phyloP scores from a whole-genome alignment of 805 yeast species.

The Kluyveromyces wickerhamii region DNA sequence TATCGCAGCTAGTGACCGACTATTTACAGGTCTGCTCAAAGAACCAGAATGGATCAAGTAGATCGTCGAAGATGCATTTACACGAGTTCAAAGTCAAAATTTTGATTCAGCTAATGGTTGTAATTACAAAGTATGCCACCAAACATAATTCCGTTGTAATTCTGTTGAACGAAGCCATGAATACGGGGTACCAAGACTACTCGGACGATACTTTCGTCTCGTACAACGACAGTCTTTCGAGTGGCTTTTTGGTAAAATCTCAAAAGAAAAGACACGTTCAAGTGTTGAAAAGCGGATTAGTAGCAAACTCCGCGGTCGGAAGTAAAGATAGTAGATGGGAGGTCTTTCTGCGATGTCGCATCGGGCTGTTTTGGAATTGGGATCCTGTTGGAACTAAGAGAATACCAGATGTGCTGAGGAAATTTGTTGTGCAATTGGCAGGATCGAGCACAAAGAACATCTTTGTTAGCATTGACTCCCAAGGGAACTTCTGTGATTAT shows the following conservation, averaged over 20 bases:
- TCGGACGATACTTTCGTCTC: slow-evolving; percentile 11
- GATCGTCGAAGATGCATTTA: slow-evolving; percentile 6
- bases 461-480: background rate
- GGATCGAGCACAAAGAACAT: background rate
- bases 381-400: background rate
- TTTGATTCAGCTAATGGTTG: slow-evolving; percentile 19
- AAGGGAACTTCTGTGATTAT: background rate
- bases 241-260: slow-evolving; percentile 5
- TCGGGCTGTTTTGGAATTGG: slow-evolving; percentile 28
- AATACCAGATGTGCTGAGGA: background rate
- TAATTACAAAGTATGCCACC: slow-evolving; percentile 24
- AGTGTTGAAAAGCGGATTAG: slow-evolving; percentile 24
- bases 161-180: slow-evolving; percentile 27
- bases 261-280: slow-evolving; percentile 18
- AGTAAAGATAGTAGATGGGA: slow-evolving; percentile 26
- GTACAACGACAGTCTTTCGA: slow-evolving; percentile 14
- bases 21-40: slow-evolving; percentile 13
- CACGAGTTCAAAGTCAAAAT: slow-evolving; percentile 25
- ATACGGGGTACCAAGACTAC: slow-evolving; percentile 21
- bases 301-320: slow-evolving; percentile 26
- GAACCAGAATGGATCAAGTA: background rate
- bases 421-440: background rate
- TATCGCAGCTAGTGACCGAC: slow-evolving; percentile 24
- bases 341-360: slow-evolving; percentile 19
- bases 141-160: slow-evolving; percentile 16